phyloP scores from a whole-genome alignment of 208 protist genomes.

The Zelonia costaricensis region DNA sequence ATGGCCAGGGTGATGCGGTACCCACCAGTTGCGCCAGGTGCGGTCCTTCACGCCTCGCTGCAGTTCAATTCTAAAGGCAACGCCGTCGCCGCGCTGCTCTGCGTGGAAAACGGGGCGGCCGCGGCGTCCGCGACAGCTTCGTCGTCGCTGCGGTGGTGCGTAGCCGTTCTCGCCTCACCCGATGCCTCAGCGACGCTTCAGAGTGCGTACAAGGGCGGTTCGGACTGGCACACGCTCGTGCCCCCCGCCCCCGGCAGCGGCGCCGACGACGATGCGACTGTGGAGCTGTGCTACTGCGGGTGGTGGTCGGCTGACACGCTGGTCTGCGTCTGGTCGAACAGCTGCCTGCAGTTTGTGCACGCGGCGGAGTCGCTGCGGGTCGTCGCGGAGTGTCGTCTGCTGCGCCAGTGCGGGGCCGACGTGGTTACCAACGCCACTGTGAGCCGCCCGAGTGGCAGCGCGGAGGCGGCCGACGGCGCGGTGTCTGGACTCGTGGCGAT shows the following conservation, averaged over 20 bases:
- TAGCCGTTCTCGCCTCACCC: constrained; percentile 14
- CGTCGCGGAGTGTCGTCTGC: constrained; percentile 12
- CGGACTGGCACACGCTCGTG: constrained; percentile 26
- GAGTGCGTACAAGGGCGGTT: constrained; percentile 5
- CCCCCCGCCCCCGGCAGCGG: constrained; percentile 1
- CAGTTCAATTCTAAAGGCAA: constrained; percentile 24
- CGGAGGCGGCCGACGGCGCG: background rate
- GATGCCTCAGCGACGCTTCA: constrained; percentile 9
- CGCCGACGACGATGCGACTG: background rate
- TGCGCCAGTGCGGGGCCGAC: constrained; percentile 21
- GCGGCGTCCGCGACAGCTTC: background rate
- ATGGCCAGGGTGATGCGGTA: constrained; percentile 29
- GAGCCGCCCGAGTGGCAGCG: constrained; percentile 5
- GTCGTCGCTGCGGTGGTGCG: constrained; percentile 1
- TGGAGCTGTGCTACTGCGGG: constrained; percentile 24
- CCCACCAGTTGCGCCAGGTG: background rate
- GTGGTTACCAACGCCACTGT: constrained; percentile 22
- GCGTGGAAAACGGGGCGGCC: constrained; percentile 1
- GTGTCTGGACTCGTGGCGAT: constrained; percentile 39
- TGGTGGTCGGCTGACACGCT: constrained; percentile 57
- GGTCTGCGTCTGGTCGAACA: constrained; percentile 62
- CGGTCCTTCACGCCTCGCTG: constrained; percentile 17
- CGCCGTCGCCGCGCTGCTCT: constrained; percentile 11
- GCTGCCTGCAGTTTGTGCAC: constrained; percentile 30
- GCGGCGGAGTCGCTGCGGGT: constrained; percentile 7